Evolutionary conservation across 805 yeast species (phyloP), one percentile per base, ranked within the genome.

Genomic region (Cyberlindnera maclurae): DNA sequence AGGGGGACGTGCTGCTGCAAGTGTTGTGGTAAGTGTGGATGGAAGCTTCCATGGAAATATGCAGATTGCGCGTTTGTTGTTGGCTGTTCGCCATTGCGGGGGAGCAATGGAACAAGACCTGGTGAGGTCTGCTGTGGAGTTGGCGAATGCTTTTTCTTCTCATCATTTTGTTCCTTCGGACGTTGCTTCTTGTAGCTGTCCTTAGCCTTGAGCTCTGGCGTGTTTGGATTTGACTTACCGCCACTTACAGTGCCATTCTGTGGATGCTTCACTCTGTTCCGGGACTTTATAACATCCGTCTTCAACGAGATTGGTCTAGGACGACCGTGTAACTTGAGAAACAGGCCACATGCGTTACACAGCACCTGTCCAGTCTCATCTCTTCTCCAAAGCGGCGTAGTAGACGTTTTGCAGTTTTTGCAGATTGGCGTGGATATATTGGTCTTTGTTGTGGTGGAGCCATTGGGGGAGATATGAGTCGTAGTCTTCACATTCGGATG

Each of bases 331-430:
- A 89, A 71, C 62, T 89, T 89, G 43, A 88, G 64, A 54, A 87
- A 87, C 36, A 87, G 67, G 0, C 96, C 96, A 65, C 96, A 87
- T 9, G 97, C 97, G 64, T 89, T 89, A 60, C 97, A 89, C 34
- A 89, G 70, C 26, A 89, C 95, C 51, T 80, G 82, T 12, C 95
- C 95, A 10, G 84, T 76, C 54, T 88, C 96, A 62, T 89, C 96
- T 46, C 97, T 71, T 61, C 97, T 73, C 97, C 97, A 89, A 22
- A 89, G 66, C 1, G 97, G 97, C 2, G 97, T 89, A 2, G 93
- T 89, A 42, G 87, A 83, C 2, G 97, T 89, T 53, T 81, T 75
- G 64, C 97, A 89, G 60, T 89, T 89, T 50, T 82, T 85, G 59
- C 97, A 89, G 16, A 81, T 71, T 4, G 94, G 86, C 26, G 76